A percentile compares a stretch with the other conserved stretches of the same genome.
phyloP scores from a whole-genome alignment of 2,329 filamentous ascomycete genomes.

The Gnomoniopsis smithogilvyi region DNA sequence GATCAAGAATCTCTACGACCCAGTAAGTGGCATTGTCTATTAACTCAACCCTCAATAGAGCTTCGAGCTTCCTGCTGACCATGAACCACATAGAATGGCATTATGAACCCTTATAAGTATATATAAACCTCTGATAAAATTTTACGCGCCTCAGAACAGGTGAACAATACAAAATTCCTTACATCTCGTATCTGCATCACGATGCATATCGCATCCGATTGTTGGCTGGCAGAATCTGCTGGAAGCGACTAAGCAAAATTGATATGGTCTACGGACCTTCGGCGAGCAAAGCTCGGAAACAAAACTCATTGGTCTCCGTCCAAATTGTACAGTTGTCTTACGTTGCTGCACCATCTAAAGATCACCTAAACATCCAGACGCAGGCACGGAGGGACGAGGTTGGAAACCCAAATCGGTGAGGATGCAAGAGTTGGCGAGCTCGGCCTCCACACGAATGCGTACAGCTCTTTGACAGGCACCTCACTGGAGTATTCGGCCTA shows the following conservation, averaged over 20 bases:
- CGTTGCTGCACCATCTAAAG: too few relatives aligned
- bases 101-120: slow-evolving; percentile 99
- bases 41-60: slow-evolving; percentile 10
- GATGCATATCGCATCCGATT: background rate
- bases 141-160: background rate
- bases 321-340: too few relatives aligned
- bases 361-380: too few relatives aligned
- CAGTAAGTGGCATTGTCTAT: slow-evolving; percentile 56
- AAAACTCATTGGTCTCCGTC: too few relatives aligned
- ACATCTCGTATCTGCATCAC: background rate
- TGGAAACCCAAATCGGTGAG: too few relatives aligned
- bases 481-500: background rate
- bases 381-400: too few relatives aligned
- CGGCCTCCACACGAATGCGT: too few relatives aligned
- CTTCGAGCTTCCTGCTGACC: background rate
- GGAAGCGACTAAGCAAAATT: background rate
- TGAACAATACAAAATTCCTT: background rate
- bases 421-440: too few relatives aligned
- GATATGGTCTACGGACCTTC: background rate
- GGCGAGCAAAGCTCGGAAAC: too few relatives aligned
- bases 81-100: slow-evolving; percentile 67
- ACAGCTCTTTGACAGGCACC: background rate
- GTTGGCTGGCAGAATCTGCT: background rate
- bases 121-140: slow-evolving; percentile 45
- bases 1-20: slow-evolving; percentile 91